Evolutionary conservation across 257 asterid genomes (phyloP).

Genomic region (Jaltomata sinuosa): DNA sequence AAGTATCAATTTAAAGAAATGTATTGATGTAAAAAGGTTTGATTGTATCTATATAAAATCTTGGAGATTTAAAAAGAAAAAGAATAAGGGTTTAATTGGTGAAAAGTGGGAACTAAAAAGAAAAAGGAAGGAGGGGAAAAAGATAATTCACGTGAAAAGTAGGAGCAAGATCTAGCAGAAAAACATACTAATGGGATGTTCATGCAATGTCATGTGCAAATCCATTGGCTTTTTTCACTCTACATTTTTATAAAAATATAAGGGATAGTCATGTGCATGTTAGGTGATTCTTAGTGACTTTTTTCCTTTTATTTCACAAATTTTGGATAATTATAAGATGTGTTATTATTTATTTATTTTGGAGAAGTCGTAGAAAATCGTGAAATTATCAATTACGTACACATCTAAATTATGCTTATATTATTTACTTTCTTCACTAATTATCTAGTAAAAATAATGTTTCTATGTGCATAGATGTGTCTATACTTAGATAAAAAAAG

Average conservation of each 20-base stretch:
- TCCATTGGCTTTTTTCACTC: background rate
- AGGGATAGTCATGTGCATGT: background rate
- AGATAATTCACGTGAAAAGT: background rate
- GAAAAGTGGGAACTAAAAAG: background rate
- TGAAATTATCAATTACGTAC: background rate
- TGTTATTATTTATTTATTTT: background rate
- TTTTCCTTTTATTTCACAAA: background rate
- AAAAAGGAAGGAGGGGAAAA: background rate
- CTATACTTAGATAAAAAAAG: background rate
- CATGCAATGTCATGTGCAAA: constrained; percentile 5
- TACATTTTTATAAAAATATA: background rate
- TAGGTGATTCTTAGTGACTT: background rate
- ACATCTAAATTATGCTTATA: background rate
- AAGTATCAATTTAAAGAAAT: no score
- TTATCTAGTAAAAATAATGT: background rate
- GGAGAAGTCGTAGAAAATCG: background rate
- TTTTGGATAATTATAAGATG: background rate
- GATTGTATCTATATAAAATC: no score
- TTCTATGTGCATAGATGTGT: background rate
- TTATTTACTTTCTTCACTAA: background rate
- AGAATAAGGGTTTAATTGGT: background rate
- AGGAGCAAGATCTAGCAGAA: background rate
- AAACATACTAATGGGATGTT: constrained; percentile 3
- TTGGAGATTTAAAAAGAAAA: background rate
- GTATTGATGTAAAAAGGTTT: no score